Evolutionary conservation across 2,329 filamentous ascomycete genomes (phyloP), one percentile per base, ranked within the genome.

Genomic region (Eutypella sp.): DNA sequence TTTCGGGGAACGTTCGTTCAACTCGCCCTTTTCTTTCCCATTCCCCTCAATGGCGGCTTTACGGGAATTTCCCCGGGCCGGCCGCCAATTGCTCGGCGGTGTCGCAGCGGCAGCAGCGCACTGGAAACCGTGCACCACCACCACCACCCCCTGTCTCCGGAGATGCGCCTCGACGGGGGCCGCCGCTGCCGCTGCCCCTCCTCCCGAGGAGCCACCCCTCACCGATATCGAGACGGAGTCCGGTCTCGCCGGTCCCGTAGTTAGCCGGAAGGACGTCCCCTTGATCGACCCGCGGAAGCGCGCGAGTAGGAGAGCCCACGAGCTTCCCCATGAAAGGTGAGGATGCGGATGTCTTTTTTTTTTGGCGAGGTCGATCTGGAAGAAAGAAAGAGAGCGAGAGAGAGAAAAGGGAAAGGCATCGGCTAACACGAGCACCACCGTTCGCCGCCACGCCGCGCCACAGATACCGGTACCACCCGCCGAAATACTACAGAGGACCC

Each of bases 381-480:
- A 25, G 18, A 9, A 25, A 8, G 2, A 34, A 31, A 19, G 13
- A 29, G 24, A 40, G 34, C 33, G n/a, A 19, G 25, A 7, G 25
- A 29, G 25, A 29, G 13, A 29, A 13, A 29, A 29, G 25, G 13
- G 13, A 29, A 13, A 29, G 13, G 25, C 25, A 29, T 29, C 7
- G 25, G 7, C 25, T 29, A 29, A 13, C 7, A 29, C 25, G 13
- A 7, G 25, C 25, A 29, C 7, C 7, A 7, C 13, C 25, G 13
- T 13, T 13, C 7, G 13, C 25, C 22, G n/a, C n/a, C n/a, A n/a
- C n/a, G n/a, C n/a, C n/a, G n/a, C 34, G 11, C 36, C 15, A 39
- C 51, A 95, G 92, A 77, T 99, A 97, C 72, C 88, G 95, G 69
- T 97, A 87, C 69, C 89, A 91, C 54, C 85, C 92, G 42, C 93